phyloP scores from a whole-genome alignment of 108 stramenopile species.

The Cylindrotheca fusiformis region DNA sequence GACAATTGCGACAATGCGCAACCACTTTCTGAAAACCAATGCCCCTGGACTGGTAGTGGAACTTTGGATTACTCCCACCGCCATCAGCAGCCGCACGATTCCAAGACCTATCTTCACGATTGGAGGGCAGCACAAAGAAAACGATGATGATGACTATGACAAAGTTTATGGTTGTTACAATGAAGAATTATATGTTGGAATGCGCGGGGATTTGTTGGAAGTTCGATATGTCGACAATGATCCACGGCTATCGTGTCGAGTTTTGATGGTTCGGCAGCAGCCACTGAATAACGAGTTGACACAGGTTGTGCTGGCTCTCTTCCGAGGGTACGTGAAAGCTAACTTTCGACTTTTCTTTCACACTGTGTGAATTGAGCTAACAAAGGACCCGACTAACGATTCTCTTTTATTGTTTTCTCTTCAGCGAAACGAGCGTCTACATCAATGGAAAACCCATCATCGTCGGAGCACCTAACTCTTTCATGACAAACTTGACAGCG shows the following conservation, averaged over 20 bases:
- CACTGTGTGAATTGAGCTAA: too few species aligned
- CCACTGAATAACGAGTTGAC: neutral
- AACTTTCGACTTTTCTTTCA: too few species aligned
- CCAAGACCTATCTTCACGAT: constrained; percentile 1
- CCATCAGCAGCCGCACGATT: neutral
- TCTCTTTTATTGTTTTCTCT: neutral
- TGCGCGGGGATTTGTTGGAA: constrained; percentile 4
- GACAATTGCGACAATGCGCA: constrained; percentile 1
- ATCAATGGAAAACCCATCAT: constrained; percentile 11
- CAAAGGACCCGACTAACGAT: too few species aligned
- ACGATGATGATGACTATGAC: neutral
- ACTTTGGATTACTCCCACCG: constrained; percentile 7
- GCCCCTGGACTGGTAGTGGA: constrained; percentile 9
- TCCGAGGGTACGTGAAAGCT: neutral
- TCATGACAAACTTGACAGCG: neutral
- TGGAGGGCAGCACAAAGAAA: neutral
- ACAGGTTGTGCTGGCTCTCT: constrained; percentile 4
- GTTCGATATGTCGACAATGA: constrained; percentile 13
- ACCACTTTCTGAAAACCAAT: neutral
- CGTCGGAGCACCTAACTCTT: constrained; percentile 7
- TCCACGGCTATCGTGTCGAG: neutral
- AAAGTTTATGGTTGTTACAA: neutral
- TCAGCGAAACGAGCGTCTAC: constrained; percentile 5
- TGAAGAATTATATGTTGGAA: neutral
- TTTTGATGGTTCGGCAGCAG: constrained; percentile 3